Evolutionary conservation across 2,329 filamentous ascomycete genomes (phyloP).

Genomic region (Neonectria hederae): DNA sequence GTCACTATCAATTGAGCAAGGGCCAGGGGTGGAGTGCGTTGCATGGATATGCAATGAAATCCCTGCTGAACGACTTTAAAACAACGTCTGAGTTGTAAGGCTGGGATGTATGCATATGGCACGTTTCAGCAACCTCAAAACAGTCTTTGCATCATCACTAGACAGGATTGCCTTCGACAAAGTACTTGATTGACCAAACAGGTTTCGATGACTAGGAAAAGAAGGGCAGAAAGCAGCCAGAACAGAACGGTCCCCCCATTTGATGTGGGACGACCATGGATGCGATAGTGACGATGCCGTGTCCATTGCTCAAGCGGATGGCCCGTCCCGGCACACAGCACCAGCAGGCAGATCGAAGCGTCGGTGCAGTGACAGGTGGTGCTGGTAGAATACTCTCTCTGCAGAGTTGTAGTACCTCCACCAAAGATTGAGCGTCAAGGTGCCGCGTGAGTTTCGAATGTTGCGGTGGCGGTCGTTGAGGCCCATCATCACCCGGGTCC

Average conservation of each 20-base stretch:
- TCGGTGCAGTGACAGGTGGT: background rate
- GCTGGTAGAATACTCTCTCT: background rate
- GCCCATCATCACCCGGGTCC: background rate
- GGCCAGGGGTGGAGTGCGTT: no score
- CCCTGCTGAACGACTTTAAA: no score
- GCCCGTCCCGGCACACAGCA: background rate
- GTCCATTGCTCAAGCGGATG: background rate
- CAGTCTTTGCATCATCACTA: no score
- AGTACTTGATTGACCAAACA: background rate
- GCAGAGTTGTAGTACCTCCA: background rate
- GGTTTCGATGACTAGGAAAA: background rate
- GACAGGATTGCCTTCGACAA: no score
- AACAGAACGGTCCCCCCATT: no score
- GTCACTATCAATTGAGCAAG: no score
- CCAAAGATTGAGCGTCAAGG: background rate
- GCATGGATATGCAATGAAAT: no score
- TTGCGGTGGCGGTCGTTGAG: background rate
- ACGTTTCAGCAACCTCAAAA: no score
- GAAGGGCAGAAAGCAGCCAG: background rate
- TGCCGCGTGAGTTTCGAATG: background rate
- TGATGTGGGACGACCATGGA: no score
- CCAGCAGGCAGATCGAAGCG: background rate
- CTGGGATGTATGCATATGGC: no score
- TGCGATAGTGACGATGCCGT: no score
- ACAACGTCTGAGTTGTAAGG: no score